Percentiles rank a stretch among this genome's conserved stretches.
Evolutionary conservation across 352 stramenopile genomes (phyloP).

Genomic region (Thalassiosira mediterranea): DNA sequence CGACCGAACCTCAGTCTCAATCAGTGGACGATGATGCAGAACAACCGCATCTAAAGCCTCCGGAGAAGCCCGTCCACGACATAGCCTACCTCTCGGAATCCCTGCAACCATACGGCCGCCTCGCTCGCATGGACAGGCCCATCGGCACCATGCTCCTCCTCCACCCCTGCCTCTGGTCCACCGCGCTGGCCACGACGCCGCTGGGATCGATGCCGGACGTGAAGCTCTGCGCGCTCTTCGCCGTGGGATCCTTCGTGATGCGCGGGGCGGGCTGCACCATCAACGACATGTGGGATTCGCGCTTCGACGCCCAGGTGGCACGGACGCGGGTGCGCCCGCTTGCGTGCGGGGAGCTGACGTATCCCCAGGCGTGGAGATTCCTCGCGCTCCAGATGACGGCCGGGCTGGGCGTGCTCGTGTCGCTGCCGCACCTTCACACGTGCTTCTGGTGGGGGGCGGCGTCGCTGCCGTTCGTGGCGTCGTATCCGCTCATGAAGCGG

Average conservation of each 20-base stretch:
- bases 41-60: conserved; percentile 21
- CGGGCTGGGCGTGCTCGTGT: conserved; percentile 91
- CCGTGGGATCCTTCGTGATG: conserved; percentile 95
- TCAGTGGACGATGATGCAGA: no score
- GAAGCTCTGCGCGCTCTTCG: conserved; percentile 81
- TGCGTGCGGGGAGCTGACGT: conserved; percentile 89
- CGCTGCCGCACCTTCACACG: conserved; percentile 92
- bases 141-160: conserved; percentile 95
- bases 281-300: conserved; percentile 99
- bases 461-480: conserved; percentile 91
- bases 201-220: conserved; percentile 86
- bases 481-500: conserved; percentile 98
- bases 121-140: conserved; percentile 86
- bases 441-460: conserved; percentile 91
- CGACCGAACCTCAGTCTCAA: no score
- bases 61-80: conserved; percentile 31
- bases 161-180: conserved; percentile 97
- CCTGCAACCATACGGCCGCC: conserved; percentile 69
- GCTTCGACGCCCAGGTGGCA: conserved; percentile 95
- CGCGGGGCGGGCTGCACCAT: conserved; percentile 96
- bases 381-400: conserved; percentile 91
- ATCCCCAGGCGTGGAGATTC: conserved; percentile 91
- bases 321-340: conserved; percentile 94
- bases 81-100: conserved; percentile 56
- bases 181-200: conserved; percentile 90